phyloP scores from a whole-genome alignment of 139 green algal genomes.

The Gonium pectorale region DNA sequence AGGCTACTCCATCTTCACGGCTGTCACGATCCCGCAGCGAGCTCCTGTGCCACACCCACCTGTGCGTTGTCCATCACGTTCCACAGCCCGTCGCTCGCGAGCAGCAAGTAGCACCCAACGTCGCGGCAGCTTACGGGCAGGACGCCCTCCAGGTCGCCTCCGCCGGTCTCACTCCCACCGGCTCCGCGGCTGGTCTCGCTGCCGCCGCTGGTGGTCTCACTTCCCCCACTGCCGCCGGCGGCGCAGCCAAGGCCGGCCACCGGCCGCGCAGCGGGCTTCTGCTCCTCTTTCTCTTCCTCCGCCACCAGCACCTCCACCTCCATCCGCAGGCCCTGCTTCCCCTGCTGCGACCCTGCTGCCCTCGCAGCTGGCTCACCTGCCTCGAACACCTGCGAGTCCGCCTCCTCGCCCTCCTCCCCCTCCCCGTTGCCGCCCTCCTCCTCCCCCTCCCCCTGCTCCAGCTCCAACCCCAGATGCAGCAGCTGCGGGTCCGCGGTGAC shows the following conservation, averaged over 20 bases:
- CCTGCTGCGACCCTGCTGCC: not conserved
- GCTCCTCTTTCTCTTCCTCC: not conserved
- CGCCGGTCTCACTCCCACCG: not conserved
- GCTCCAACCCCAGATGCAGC: not conserved
- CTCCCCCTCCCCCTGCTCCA: not conserved
- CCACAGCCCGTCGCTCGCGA: conserved; percentile 39
- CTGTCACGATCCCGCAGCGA: too few species aligned
- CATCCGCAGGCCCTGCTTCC: too few species aligned
- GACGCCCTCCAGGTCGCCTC: not conserved
- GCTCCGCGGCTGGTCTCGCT: not conserved
- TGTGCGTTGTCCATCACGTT: conserved; percentile 16
- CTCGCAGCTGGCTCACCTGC: too few species aligned
- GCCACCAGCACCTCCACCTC: not conserved
- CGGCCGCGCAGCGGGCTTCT: not conserved
- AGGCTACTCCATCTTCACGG: too few species aligned
- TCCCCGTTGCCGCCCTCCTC: not conserved
- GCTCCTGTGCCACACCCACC: conserved; percentile 13
- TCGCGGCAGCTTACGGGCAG: too few species aligned
- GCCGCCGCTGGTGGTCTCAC: not conserved
- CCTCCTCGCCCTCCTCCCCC: not conserved
- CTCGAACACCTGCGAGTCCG: too few species aligned
- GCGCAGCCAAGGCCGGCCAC: not conserved
- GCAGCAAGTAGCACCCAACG: conserved; percentile 6
- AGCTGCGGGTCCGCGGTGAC: conserved; percentile 32
- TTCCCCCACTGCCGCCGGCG: not conserved